phyloP scores from a whole-genome alignment of 345 rosid genomes.

The Syzygium aqueum region DNA sequence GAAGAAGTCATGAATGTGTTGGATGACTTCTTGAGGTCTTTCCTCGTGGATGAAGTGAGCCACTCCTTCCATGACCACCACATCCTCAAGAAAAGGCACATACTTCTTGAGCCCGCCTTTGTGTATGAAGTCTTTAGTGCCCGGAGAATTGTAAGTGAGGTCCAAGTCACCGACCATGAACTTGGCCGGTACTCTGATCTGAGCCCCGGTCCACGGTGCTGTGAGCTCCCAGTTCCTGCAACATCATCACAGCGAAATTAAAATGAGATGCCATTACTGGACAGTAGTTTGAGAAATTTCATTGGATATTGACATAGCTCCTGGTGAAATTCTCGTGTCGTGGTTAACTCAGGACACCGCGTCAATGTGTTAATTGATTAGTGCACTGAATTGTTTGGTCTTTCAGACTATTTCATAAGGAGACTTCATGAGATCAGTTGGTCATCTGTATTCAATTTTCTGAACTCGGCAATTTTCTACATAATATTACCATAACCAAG shows the following conservation, averaged over 20 bases:
- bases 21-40: constrained; percentile 47
- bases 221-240: constrained; percentile 73
- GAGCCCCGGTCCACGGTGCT: constrained; percentile 52
- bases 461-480: background rate
- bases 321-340: background rate
- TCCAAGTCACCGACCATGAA: constrained; percentile 72
- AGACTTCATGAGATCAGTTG: background rate
- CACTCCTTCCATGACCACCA: constrained; percentile 59
- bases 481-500: background rate
- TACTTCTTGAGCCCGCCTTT: constrained; percentile 40
- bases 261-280: background rate
- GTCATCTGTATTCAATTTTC: background rate
- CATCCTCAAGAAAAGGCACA: constrained; percentile 65
- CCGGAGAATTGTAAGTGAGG: constrained; percentile 41
- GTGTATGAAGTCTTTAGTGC: constrained; percentile 45
- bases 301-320: background rate
- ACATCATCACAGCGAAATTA: background rate
- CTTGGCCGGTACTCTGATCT: constrained; percentile 56
- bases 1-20: constrained; percentile 39
- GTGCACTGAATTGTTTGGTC: background rate
- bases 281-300: background rate
- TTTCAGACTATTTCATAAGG: background rate
- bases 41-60: constrained; percentile 73
- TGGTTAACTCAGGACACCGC: background rate
- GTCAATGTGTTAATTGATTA: background rate